Percentiles rank a stretch among this genome's conserved stretches.
Conservation (phyloP, 148 eudicot species). For the Cornus kousa region DNA sequence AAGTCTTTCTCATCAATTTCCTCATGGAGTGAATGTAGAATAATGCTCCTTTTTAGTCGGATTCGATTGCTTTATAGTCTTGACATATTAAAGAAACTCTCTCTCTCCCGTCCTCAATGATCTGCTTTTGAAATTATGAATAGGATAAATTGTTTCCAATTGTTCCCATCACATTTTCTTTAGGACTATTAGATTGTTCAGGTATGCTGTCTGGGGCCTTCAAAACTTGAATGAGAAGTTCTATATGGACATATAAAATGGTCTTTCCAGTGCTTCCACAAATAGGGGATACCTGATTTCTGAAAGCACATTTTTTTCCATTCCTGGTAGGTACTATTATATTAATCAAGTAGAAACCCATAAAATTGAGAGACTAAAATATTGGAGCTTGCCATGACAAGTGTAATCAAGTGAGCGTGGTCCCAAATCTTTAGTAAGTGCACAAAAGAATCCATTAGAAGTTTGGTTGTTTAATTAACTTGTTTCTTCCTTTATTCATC, state of each 20-base stretch:
- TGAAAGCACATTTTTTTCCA: not conserved
- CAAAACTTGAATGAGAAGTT: not conserved
- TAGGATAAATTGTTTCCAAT: not conserved
- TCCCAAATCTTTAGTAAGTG: not conserved
- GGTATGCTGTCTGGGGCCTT: not conserved
- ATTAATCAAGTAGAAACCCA: not conserved
- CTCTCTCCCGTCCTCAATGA: not conserved
- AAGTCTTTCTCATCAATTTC: not conserved
- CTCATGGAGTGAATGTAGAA: not conserved
- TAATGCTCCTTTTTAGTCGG: constrained; percentile 9
- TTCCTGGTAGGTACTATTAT: not conserved
- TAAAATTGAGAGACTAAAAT: not conserved
- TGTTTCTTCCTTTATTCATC: too few relatives aligned
- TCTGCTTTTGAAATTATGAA: not conserved
- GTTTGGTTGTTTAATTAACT: not conserved
- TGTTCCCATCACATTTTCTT: not conserved
- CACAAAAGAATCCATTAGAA: not conserved
- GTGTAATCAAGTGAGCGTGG: not conserved
- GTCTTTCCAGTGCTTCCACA: not conserved
- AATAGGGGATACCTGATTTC: not conserved
- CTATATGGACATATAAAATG: not conserved
- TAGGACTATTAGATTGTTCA: not conserved
- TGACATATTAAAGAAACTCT: not conserved
- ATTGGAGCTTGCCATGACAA: not conserved
- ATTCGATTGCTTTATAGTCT: not conserved